These are phyloP conservation scores for Mytilinidion resinicola DNA, from an alignment of 495 filamentous ascomycete species.

Conservation along the genomic window DNA sequence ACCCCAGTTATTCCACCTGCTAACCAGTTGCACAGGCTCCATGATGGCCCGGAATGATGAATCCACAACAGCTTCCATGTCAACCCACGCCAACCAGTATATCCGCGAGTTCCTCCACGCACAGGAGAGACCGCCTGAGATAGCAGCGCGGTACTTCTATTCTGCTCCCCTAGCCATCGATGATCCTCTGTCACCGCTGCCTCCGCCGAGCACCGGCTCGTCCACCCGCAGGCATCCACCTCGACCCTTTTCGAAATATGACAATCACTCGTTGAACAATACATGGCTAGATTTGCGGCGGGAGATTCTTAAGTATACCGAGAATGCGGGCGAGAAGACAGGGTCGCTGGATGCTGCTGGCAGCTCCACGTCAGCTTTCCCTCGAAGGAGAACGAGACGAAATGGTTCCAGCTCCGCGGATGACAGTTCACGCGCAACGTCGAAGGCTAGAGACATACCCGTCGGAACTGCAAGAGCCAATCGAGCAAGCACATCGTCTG, in stretches of 20 bases:
- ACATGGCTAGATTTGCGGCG: conserved; percentile 36
- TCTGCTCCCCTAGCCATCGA: conserved; percentile 37
- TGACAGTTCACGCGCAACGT: neutral
- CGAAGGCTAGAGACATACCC: conserved; percentile 19
- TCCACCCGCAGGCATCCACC: conserved; percentile 30
- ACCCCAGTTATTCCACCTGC: conserved; percentile 2
- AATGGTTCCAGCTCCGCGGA: conserved; percentile 17
- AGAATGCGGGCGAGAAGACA: conserved; percentile 29
- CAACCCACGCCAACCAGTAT: conserved; percentile 27
- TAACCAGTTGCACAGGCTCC: neutral
- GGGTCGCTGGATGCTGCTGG: conserved; percentile 6
- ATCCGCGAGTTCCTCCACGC: conserved; percentile 34
- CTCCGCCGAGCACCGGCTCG: conserved; percentile 28
- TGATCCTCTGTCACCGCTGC: conserved; percentile 40
- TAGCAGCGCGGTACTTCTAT: conserved; percentile 39
- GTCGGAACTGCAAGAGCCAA: conserved; percentile 1
- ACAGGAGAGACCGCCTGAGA: conserved; percentile 32
- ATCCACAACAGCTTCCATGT: conserved; percentile 14
- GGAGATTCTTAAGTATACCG: conserved; percentile 34
- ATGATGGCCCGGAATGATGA: conserved; percentile 1
- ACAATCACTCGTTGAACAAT: conserved; percentile 37
- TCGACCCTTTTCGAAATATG: conserved; percentile 38
- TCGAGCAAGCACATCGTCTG: conserved; percentile 12
- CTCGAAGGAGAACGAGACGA: conserved; percentile 18
- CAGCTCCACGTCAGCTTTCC: conserved; percentile 11